A percentile compares a stretch with the other conserved stretches of the same genome.
phyloP scores from a whole-genome alignment of 176 grass and related monocot genomes.

The Ensete ventricosum region DNA sequence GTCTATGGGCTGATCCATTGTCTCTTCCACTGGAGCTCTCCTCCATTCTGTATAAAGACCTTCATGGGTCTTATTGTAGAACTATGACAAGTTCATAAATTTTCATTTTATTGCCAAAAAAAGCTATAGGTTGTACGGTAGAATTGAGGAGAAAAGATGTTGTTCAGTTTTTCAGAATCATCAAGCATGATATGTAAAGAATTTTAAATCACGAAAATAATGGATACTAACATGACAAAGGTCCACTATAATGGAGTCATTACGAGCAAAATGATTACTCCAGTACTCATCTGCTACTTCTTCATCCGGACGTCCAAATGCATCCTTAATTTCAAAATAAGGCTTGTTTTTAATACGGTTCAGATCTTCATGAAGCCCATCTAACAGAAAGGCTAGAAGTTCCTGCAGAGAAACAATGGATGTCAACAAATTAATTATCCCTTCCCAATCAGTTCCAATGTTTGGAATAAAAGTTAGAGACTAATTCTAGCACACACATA shows the following conservation, averaged over 20 bases:
- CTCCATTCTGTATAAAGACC: too few species aligned
- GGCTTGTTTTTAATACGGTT: conserved; percentile 86
- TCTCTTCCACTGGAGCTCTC: too few species aligned
- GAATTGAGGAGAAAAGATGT: background rate
- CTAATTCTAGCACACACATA: conserved; percentile 4
- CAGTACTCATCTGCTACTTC: conserved; percentile 96
- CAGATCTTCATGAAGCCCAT: conserved; percentile 95
- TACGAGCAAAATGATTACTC: conserved; percentile 86
- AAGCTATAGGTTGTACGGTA: background rate
- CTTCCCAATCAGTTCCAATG: too few species aligned
- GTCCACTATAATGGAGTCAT: conserved; percentile 91
- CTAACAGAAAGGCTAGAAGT: conserved; percentile 90
- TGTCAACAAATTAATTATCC: background rate
- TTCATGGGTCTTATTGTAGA: too few species aligned
- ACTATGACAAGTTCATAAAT: too few species aligned
- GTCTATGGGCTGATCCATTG: too few species aligned
- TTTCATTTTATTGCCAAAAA: too few species aligned
- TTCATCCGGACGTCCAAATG: conserved; percentile 63
- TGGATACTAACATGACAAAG: conserved; percentile 60
- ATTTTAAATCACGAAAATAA: background rate
- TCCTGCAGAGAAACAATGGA: conserved; percentile 34
- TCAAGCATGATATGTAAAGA: background rate
- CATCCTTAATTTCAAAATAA: conserved; percentile 80
- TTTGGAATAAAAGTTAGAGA: background rate
- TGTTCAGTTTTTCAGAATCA: background rate